These are phyloP conservation scores for Polytolypa hystricis DNA, from an alignment of 2,329 filamentous ascomycete genomes.

Conservation along the genomic window DNA sequence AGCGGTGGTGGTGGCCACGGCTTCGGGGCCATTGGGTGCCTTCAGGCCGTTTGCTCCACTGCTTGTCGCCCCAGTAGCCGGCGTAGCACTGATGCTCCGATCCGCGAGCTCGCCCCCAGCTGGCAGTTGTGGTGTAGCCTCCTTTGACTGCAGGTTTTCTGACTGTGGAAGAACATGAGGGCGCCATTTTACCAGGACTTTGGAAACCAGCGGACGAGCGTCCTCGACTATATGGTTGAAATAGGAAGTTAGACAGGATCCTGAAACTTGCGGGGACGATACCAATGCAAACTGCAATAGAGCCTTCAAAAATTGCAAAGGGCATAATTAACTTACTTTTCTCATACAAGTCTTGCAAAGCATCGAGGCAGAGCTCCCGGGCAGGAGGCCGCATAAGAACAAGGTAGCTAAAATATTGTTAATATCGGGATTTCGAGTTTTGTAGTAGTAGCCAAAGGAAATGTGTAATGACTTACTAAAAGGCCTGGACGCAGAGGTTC, in stretches of 20 bases:
- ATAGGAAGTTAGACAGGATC: constrained; percentile 5
- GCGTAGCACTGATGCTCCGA: too few species aligned
- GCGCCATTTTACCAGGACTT: constrained; percentile 45
- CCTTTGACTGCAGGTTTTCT: neutral
- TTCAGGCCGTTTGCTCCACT: too few species aligned
- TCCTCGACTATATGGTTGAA: constrained; percentile 29
- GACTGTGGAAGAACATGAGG: constrained; percentile 28
- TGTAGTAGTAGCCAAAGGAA: too few species aligned
- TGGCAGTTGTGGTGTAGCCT: too few species aligned
- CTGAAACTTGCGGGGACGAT: too few species aligned
- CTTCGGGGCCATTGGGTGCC: too few species aligned
- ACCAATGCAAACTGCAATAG: too few species aligned
- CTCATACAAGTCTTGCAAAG: constrained; percentile 47
- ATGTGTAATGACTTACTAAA: constrained; percentile 39
- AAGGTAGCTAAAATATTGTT: constrained; percentile 34
- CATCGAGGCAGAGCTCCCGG: constrained; percentile 46
- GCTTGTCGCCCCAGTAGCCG: too few species aligned
- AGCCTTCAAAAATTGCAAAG: neutral
- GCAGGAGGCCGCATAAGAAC: constrained; percentile 50
- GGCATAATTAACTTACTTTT: constrained; percentile 32
- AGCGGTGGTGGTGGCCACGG: neutral
- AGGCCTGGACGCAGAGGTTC: constrained; percentile 44
- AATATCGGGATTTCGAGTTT: too few species aligned
- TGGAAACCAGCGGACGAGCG: constrained; percentile 38
- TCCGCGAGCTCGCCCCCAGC: too few species aligned